Base-by-base conservation (phyloP, 2,329 filamentous ascomycete genomes). In the Teratosphaeria destructans region DNA sequence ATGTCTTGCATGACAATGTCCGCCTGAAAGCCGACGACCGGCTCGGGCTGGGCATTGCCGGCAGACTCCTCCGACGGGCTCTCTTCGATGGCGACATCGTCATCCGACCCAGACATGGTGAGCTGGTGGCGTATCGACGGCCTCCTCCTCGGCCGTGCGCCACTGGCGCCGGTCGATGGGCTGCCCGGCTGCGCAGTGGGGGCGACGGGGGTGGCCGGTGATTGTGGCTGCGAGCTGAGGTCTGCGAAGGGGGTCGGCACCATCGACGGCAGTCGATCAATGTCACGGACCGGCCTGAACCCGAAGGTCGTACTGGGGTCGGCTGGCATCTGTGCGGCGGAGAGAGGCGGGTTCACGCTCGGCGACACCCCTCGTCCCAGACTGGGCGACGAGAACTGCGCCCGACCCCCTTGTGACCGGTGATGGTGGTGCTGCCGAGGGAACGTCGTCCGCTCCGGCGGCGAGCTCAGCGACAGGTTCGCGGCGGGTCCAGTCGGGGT, bases 61-160 rank as follows among this genome's bases (percentile, higher is more conserved):
- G 89, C 87, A 19, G 88, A 86, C 66, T 87, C 87, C 66, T 92
- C 89, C n/a, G 87, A 89, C 19, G 85, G 83, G 69, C 87, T 84
- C 67, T 93, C 91, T 63, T 97, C 93, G 11, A 86, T 85, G 68
- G 90, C 90, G 63, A 88, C 82, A 72, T 96, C 93, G 69, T 97
- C 92, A 7, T 86, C 85, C 65, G 96, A 93, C 5, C 85, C 89
- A n/a, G 89, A 94, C 56, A 82, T 82, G 19, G 93, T 96, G 63
- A 88, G 84, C 70, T 96, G 91, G 69, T 96, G 93, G 60, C 90
- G 85, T 66, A 96, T 94, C 0, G 90, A 91, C 37, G 91, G 90
- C 39, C 92, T 84, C 67, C 89, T 82, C 57, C 87, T 81, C 19
- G 83, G 77, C 60, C 85, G 80, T 53, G 76, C 76, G 4, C 79